Percentiles rank a stretch among this genome's conserved stretches.
phyloP scores from a whole-genome alignment of 106 monocot species.

The Agapanthus africanus region DNA sequence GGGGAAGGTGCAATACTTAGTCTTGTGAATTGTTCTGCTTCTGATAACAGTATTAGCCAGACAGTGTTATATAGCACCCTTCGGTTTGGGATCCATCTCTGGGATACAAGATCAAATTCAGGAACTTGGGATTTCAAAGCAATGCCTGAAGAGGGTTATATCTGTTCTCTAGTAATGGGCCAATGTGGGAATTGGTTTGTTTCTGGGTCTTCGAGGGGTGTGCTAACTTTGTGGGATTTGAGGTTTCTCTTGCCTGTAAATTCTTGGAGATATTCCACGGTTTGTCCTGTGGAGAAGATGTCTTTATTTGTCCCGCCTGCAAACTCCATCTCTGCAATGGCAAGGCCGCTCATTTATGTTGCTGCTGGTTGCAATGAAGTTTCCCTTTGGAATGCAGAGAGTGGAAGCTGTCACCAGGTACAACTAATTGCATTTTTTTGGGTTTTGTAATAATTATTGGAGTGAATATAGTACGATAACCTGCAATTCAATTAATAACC shows the following conservation, averaged over 20 bases:
- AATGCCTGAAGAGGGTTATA: slow-evolving; percentile 63
- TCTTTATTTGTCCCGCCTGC: slow-evolving; percentile 65
- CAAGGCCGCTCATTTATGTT: slow-evolving; percentile 80
- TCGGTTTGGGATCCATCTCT: slow-evolving; percentile 61
- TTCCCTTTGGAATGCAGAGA: slow-evolving; percentile 99
- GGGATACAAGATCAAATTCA: slow-evolving; percentile 63
- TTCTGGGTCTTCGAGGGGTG: slow-evolving; percentile 86
- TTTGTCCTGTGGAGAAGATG: slow-evolving; percentile 75
- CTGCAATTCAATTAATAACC: background rate
- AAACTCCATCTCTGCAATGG: slow-evolving; percentile 32
- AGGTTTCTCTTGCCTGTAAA: slow-evolving; percentile 96
- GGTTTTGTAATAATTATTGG: too few relatives aligned
- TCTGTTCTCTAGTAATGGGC: slow-evolving; percentile 79
- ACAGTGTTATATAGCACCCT: slow-evolving; percentile 79
- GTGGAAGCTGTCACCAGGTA: slow-evolving; percentile 98
- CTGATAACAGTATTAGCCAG: slow-evolving; percentile 42
- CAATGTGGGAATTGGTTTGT: slow-evolving; percentile 98
- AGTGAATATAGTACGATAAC: too few relatives aligned
- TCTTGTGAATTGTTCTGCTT: slow-evolving; percentile 60
- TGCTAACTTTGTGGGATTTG: slow-evolving; percentile 88
- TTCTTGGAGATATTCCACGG: slow-evolving; percentile 73
- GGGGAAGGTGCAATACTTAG: slow-evolving; percentile 86
- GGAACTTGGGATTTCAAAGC: slow-evolving; percentile 65
- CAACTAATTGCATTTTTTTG: too few relatives aligned
- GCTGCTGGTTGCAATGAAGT: slow-evolving; percentile 93